Evolutionary conservation across 148 eudicot genomes (phyloP).

Genomic region (Rheum nobile): DNA sequence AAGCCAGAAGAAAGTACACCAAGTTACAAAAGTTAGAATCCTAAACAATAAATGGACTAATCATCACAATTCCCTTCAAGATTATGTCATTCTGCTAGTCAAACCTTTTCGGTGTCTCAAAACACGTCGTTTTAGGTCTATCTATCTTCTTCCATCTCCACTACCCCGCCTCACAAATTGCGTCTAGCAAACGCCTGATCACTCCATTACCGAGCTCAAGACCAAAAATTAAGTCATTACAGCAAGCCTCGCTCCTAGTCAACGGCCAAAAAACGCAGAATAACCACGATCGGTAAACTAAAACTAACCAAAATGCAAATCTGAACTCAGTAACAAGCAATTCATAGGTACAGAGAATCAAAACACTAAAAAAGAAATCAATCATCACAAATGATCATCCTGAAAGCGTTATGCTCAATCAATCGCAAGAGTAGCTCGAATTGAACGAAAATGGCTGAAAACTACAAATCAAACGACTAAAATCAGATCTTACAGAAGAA

Average conservation of each 20-base stretch:
- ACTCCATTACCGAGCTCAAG: not conserved
- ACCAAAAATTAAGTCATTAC: not conserved
- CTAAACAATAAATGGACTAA: not conserved
- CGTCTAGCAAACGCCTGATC: not conserved
- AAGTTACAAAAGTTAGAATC: not conserved
- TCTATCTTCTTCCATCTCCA: not conserved
- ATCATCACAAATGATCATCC: not conserved
- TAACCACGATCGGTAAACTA: not conserved
- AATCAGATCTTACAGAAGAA: slow-evolving; percentile 4
- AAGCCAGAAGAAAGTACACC: not conserved
- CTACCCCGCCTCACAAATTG: not conserved
- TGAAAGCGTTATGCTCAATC: not conserved
- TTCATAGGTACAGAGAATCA: not conserved
- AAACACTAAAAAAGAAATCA: not conserved
- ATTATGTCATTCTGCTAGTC: not conserved
- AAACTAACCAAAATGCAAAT: not conserved
- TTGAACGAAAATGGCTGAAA: not conserved
- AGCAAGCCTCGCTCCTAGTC: not conserved
- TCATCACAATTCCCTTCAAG: not conserved
- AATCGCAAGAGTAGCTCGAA: not conserved
- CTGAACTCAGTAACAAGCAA: not conserved
- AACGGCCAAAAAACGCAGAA: not conserved
- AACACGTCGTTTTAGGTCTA: not conserved
- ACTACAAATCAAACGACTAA: slow-evolving; percentile 7
- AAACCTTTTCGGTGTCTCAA: not conserved